A percentile compares a stretch with the other conserved stretches of the same genome.
Evolutionary conservation across 345 rosid species (phyloP).

Genomic region (Conringia planisiliqua): DNA sequence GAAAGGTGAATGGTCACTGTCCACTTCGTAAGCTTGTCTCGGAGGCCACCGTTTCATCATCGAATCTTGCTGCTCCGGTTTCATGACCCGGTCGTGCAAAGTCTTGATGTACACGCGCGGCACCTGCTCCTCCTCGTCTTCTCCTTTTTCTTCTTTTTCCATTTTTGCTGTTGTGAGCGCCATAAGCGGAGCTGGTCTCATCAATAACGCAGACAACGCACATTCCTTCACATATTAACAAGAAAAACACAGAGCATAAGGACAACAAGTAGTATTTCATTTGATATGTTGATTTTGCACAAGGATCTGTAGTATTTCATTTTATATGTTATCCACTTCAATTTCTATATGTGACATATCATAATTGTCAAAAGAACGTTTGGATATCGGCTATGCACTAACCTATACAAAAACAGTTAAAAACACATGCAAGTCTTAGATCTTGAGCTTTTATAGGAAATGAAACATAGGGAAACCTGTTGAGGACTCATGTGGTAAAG

Average conservation of each 20-base stretch:
- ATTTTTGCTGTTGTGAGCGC: conserved; percentile 56
- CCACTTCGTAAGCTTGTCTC: conserved; percentile 46
- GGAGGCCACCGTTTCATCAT: conserved; percentile 83
- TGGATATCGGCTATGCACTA: not conserved
- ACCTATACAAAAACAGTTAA: not conserved
- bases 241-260: not conserved
- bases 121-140: conserved; percentile 36
- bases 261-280: not conserved
- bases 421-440: not conserved
- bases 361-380: no score
- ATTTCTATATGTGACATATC: not conserved
- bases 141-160: conserved; percentile 3
- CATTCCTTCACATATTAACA: conserved; percentile 47
- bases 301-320: not conserved
- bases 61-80: conserved; percentile 71
- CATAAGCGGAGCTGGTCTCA: conserved; percentile 66
- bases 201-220: conserved; percentile 62
- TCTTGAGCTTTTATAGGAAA: not conserved
- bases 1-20: conserved; percentile 80
- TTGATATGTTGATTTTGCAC: not conserved
- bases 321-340: not conserved
- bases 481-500: conserved; percentile 61
- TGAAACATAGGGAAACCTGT: conserved; percentile 49
- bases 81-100: conserved; percentile 53
- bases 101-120: conserved; percentile 69